phyloP scores from a whole-genome alignment of 1,284 basidiomycete species.

The Baeospora myosura region DNA sequence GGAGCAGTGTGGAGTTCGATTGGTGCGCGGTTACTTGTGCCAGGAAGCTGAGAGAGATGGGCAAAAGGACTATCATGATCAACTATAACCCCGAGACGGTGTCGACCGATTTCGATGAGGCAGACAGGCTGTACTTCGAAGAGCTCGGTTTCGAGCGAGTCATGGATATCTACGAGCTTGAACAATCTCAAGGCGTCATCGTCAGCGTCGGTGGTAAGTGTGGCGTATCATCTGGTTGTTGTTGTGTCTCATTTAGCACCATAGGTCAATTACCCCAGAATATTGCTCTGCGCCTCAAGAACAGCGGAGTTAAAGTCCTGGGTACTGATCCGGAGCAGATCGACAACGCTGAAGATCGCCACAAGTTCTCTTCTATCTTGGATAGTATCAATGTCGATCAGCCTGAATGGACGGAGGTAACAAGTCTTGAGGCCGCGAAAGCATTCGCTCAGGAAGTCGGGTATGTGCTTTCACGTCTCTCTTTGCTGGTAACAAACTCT shows the following conservation, averaged over 20 bases:
- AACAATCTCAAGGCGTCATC: constrained; percentile 87
- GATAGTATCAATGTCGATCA: constrained; percentile 96
- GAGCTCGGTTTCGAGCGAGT: constrained; percentile 97
- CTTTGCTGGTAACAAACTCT: not conserved
- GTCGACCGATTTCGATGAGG: constrained; percentile 98
- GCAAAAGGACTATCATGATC: constrained; percentile 96
- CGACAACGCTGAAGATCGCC: constrained; percentile 96
- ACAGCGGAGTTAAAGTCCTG: constrained; percentile 86
- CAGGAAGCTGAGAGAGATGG: constrained; percentile 84
- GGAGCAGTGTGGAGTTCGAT: constrained; percentile 98
- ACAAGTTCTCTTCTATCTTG: constrained; percentile 97
- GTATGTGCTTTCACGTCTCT: constrained; percentile 28
- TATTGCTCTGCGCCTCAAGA: constrained; percentile 92
- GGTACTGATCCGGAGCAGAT: constrained; percentile 95
- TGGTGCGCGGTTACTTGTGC: constrained; percentile 99
- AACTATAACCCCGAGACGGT: constrained; percentile 99
- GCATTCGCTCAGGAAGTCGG: constrained; percentile 83
- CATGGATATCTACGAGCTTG: constrained; percentile 99
- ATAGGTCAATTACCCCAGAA: constrained; percentile 93
- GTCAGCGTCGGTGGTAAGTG: constrained; percentile 90
- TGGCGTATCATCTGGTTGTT: constrained; percentile 5
- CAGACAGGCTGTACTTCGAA: constrained; percentile 97
- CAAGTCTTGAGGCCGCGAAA: constrained; percentile 85
- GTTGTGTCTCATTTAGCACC: constrained; percentile 6
- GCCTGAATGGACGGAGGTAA: constrained; percentile 93